Base-by-base conservation (phyloP, 192 early-diverging fungal genomes). In the Glomus cerebriforme region DNA sequence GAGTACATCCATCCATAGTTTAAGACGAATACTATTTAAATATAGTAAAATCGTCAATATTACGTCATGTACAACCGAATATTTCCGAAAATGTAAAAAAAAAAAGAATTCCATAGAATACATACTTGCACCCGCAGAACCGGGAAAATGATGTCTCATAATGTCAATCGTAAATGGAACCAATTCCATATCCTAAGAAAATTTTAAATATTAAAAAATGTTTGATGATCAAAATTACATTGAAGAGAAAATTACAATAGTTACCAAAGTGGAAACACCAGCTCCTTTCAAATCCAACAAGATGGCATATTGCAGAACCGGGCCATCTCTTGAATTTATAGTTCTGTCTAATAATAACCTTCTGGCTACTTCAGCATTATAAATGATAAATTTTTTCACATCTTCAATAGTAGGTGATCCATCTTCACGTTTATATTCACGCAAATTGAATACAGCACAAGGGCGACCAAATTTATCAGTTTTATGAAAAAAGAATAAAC, bases 1-100 rank as follows among this genome's bases (percentile, higher is more conserved):
- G 83, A 82, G 35, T 85, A 86, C 83, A 85, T 86, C 84, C 84
- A 85, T 1, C 85, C 85, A 68, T 85, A 86, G 35, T 86, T 86
- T 22, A 86, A 59, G 22, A 86, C 59, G 63, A 70, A 78, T 27
- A 85, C 82, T 71, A 73, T 77, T n/a, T 79, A 62, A 26, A 54
- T 22, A n/a, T 54, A 19, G 47, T n/a, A 49, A 62, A 37, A 34
- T n/a, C 17, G 31, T 1, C 22, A 34, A 75, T 34, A 63, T 26
- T 15, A 60, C 24, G 24, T 27, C n/a, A 17, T 32, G 27, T 64
- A 39, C 15, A 31, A 31, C n/a, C 12, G 45, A 29, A 13, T 43
- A 19, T 26, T n/a, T n/a, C n/a, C 13, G 6, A 32, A 34, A 45
- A 17, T n/a, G 59, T 27, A 8, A 49, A 12, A 59, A 59, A 59